phyloP scores from a whole-genome alignment of 2,329 filamentous ascomycete species.

The Fusarium sp. region DNA sequence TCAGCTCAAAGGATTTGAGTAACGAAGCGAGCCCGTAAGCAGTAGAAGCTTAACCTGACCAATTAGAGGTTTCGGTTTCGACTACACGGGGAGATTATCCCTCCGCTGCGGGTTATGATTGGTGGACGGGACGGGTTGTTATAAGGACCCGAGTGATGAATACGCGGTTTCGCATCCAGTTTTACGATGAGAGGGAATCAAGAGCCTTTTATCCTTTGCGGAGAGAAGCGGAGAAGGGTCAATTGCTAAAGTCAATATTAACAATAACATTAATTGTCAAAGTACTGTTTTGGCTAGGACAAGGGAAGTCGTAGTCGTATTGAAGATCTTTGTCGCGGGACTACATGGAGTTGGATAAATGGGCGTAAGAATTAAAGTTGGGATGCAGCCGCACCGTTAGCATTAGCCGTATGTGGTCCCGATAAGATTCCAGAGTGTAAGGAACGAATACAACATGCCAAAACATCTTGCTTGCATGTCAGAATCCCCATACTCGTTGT shows the following conservation, averaged over 20 bases:
- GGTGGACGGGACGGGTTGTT: conserved; percentile 31
- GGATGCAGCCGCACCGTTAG: conserved; percentile 3
- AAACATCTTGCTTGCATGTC: not conserved
- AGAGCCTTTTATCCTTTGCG: conserved; percentile 11
- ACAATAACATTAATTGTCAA: not conserved
- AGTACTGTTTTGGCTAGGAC: not conserved
- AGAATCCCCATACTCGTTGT: not conserved
- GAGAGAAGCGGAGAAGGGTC: conserved; percentile 15
- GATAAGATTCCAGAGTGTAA: conserved; percentile 6
- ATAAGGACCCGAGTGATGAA: conserved; percentile 19
- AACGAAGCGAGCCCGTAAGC: conserved; percentile 4
- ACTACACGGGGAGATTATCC: conserved; percentile 28
- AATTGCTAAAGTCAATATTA: not conserved
- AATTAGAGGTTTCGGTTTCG: conserved; percentile 6
- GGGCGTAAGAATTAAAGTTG: conserved; percentile 9
- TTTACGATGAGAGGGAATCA: not conserved
- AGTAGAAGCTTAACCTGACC: not conserved
- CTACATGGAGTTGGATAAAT: not conserved
- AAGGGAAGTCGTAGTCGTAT: not conserved
- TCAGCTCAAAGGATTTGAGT: conserved; percentile 3
- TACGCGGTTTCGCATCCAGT: conserved; percentile 33
- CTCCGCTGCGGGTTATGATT: conserved; percentile 19
- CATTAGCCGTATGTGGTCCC: conserved; percentile 6
- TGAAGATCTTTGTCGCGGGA: not conserved
- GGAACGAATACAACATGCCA: not conserved